Evolutionary conservation across 805 yeast species (phyloP).

Genomic region (Starmerella davenportii): DNA sequence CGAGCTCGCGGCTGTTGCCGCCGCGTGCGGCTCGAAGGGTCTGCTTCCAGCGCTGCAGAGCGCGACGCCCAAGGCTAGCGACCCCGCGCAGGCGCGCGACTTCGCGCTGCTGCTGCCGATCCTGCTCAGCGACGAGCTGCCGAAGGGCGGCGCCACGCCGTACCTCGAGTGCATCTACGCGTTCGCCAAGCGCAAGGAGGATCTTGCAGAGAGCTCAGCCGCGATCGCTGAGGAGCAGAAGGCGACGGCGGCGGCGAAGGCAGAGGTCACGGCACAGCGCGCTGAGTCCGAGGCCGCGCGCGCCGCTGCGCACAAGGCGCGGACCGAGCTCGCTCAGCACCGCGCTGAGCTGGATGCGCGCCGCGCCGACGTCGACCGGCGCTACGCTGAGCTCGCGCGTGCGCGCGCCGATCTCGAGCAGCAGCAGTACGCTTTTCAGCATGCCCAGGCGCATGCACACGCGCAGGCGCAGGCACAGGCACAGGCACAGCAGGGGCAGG

Average conservation of each 20-base stretch:
- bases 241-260: background rate
- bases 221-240: background rate
- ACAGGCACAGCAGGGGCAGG: background rate
- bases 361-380: background rate
- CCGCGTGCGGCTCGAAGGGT: slow-evolving; percentile 48
- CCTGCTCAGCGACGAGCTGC: slow-evolving; percentile 67
- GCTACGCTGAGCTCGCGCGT: background rate
- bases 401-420: background rate
- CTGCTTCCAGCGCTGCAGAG: slow-evolving; percentile 26
- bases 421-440: background rate
- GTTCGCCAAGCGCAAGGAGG: slow-evolving; percentile 21
- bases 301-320: background rate
- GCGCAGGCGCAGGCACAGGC: background rate
- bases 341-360: background rate
- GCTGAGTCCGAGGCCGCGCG: background rate
- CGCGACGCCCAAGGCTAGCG: slow-evolving; percentile 16
- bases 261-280: background rate
- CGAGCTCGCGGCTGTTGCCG: slow-evolving; percentile 47
- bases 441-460: background rate
- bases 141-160: slow-evolving; percentile 57
- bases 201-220: background rate
- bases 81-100: slow-evolving; percentile 43
- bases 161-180: slow-evolving; percentile 79
- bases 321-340: background rate
- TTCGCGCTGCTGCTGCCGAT: slow-evolving; percentile 70